Base-by-base conservation (phyloP, 192 early-diverging fungal genomes). In the Umbelopsis vinacea region DNA sequence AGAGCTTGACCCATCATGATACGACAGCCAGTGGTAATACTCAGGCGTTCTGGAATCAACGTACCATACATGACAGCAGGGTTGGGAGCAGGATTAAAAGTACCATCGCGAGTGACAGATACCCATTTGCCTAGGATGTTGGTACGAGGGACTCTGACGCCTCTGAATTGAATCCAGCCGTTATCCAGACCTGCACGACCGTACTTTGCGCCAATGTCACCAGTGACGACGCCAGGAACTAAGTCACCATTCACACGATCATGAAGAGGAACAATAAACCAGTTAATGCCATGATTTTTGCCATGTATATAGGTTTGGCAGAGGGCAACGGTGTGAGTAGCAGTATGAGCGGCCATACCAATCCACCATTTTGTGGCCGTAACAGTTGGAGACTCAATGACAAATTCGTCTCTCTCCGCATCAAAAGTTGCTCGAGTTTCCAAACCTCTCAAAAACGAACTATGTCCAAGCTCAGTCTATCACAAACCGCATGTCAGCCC, bases 371-470 rank as follows among this genome's bases (percentile, higher is more conserved):
- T 91, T 4, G 86, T 91, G 45, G 85, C 46, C 3, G 79, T 86
- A 38, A 91, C 73, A 21, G 84, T 83, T 22, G 89, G 88, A 43
- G 88, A 86, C 35, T 89, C 74, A 52, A 91, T 78, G 29, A 91
- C 80, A 73, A 87, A 91, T 67, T 89, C 84, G 68, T 89, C 84
- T 10, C 75, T 77, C 7, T 74, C 78, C 38, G 66, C 69, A 72
- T 91, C 88, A 63, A 81, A 89, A 14, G 89, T 89, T n/a, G 89
- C 88, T 8, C 83, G 85, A 0, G 89, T 91, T 76, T 89, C 88
- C 46, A 91, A 70, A 48, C 85, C 89, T 66, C 88, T 83, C 26
- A 91, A 74, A 67, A 81, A 82, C 11, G 88, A 88, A 11, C 85
- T 83, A 66, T 90, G 85, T 26, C 88, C 88, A 35, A 90, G 66